These are phyloP conservation scores for Mucor plumbeus DNA, from an alignment of 371 early-diverging fungal species.

Conservation along the genomic window DNA sequence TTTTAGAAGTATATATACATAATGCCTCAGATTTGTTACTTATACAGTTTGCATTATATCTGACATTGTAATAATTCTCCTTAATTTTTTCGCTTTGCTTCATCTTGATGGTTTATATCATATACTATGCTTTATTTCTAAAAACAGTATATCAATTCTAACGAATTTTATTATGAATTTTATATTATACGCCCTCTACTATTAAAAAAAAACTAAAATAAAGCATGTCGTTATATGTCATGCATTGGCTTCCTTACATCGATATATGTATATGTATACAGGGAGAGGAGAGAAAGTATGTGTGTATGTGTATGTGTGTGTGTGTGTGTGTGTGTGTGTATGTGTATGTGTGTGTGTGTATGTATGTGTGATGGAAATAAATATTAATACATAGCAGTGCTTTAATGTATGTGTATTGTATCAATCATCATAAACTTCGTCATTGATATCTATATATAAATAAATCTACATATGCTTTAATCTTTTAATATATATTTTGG, in stretches of 20 bases:
- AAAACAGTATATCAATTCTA: neutral
- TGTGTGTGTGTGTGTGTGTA: no score
- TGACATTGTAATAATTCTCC: neutral
- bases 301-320: neutral
- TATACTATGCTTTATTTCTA: neutral
- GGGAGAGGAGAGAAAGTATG: neutral
- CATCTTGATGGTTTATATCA: neutral
- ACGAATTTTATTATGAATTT: neutral
- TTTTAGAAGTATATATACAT: neutral
- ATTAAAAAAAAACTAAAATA: neutral
- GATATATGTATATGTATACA: neutral
- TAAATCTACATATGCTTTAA: no score
- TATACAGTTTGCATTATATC: constrained; percentile 9
- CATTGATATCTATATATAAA: neutral
- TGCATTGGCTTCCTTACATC: constrained; percentile 16
- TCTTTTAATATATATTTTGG: no score
- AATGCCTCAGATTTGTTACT: constrained; percentile 18
- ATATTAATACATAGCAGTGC: neutral
- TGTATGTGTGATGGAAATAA: neutral
- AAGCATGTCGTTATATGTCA: constrained; percentile 12
- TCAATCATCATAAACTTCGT: neutral
- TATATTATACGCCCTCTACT: neutral
- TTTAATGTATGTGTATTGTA: neutral
- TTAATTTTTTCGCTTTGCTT: neutral
- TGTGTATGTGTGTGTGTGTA: no score